A percentile compares a stretch with the other conserved stretches of the same genome.
Evolutionary conservation across 768 basidiomycete species (phyloP).

Genomic region (Pleurotus citrinopileatus): DNA sequence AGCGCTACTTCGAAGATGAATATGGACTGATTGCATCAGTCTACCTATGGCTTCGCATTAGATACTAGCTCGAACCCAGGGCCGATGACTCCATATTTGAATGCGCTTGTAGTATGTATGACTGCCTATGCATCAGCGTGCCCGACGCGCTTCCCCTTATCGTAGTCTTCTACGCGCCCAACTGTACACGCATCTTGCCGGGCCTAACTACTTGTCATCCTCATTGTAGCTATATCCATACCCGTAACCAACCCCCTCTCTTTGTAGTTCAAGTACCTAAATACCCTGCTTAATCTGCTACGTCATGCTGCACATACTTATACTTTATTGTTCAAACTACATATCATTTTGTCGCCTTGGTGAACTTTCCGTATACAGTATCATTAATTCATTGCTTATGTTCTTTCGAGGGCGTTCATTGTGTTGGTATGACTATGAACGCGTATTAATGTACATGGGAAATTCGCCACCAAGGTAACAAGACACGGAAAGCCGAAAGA

Average conservation of each 20-base stretch:
- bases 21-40: constrained; percentile 8
- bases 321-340: neutral
- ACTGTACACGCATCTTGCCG: too few relatives aligned
- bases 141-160: too few relatives aligned
- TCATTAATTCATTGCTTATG: too few relatives aligned
- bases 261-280: neutral
- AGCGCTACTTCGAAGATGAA: constrained; percentile 6
- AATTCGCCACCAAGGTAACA: neutral
- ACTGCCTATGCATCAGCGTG: too few relatives aligned
- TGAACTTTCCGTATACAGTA: neutral
- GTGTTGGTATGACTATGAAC: neutral
- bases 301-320: neutral
- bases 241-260: neutral
- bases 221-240: neutral
- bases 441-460: neutral
- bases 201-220: too few relatives aligned
- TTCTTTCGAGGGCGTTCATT: neutral
- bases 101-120: too few relatives aligned
- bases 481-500: neutral
- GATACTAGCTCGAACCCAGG: too few relatives aligned
- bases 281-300: too few relatives aligned
- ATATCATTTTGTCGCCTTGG: neutral
- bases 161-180: too few relatives aligned
- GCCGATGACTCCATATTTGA: too few relatives aligned
- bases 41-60: too few relatives aligned